A percentile compares a stretch with the other conserved stretches of the same genome.
These are phyloP conservation scores for Saksenaea vasiformis DNA, from an alignment of 371 early-diverging fungal species.

Conservation along the genomic window DNA sequence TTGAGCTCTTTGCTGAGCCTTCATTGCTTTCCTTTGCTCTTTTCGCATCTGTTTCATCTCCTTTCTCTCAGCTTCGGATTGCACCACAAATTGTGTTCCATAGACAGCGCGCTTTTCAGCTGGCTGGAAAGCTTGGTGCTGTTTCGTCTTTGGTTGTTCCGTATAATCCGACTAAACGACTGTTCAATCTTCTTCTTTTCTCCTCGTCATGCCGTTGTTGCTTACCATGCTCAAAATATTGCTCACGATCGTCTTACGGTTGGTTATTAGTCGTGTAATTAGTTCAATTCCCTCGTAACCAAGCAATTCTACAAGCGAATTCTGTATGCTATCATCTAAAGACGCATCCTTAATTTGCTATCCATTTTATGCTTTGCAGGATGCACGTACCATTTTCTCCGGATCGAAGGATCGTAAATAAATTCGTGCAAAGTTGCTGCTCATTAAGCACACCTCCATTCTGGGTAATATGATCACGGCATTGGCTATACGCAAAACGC, in stretches of 20 bases:
- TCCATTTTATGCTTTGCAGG: neutral
- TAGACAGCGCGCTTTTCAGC: slow-evolving; percentile 40
- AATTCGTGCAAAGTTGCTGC: slow-evolving; percentile 50
- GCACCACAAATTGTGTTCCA: slow-evolving; percentile 71
- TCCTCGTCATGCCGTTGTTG: neutral
- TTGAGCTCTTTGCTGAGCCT: slow-evolving; percentile 23
- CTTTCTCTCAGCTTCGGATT: slow-evolving; percentile 69
- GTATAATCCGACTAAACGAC: slow-evolving; percentile 26
- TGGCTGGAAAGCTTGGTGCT: slow-evolving; percentile 16
- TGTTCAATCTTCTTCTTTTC: neutral
- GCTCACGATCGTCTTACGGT: slow-evolving; percentile 50
- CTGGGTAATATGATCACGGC: slow-evolving; percentile 21
- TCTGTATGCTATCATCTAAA: slow-evolving; percentile 65
- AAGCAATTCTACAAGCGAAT: slow-evolving; percentile 70
- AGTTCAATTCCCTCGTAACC: slow-evolving; percentile 78
- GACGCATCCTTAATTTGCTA: neutral
- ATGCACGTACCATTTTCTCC: slow-evolving; percentile 37
- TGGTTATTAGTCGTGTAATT: slow-evolving; percentile 52
- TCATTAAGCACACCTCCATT: slow-evolving; percentile 22
- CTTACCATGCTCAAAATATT: slow-evolving; percentile 53
- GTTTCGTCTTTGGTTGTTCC: slow-evolving; percentile 16
- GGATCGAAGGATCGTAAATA: slow-evolving; percentile 60
- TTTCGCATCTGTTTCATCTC: slow-evolving; percentile 68
- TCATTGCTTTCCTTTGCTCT: slow-evolving; percentile 64
- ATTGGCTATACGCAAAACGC: slow-evolving; percentile 31